These are phyloP conservation scores for Magnolia kwangsiensis DNA, from an alignment of 164 flowering plant species.

Conservation along the genomic window DNA sequence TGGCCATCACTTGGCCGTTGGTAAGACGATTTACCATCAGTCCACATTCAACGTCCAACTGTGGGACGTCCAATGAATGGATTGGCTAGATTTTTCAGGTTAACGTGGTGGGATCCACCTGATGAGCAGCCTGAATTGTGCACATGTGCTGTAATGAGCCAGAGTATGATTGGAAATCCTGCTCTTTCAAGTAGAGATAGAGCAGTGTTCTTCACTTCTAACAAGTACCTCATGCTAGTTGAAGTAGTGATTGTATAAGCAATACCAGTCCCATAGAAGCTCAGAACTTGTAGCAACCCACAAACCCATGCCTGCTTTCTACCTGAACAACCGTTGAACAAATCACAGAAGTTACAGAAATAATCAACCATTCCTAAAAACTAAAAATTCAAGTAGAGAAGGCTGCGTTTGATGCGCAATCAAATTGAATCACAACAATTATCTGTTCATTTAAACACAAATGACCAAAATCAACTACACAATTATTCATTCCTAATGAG, in stretches of 20 bases:
- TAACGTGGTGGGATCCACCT: background rate
- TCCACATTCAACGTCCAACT: background rate
- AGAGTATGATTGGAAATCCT: background rate
- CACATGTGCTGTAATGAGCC: background rate
- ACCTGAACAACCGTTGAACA: constrained; percentile 20
- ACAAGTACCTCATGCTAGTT: constrained; percentile 33
- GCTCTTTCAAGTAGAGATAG: background rate
- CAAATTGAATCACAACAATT: too few species aligned
- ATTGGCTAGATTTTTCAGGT: background rate
- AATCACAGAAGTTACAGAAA: constrained; percentile 3
- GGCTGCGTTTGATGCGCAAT: background rate
- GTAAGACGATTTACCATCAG: too few species aligned
- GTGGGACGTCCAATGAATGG: background rate
- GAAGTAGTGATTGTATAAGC: constrained; percentile 38
- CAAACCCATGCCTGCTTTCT: constrained; percentile 33
- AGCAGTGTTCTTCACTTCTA: background rate
- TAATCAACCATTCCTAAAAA: background rate
- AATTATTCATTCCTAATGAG: too few species aligned
- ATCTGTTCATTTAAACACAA: too few species aligned
- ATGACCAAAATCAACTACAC: too few species aligned
- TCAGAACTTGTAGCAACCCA: constrained; percentile 39
- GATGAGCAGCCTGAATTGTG: background rate
- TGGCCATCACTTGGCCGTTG: too few species aligned
- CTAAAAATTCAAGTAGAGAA: background rate
- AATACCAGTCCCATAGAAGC: constrained; percentile 36